A percentile compares a stretch with the other conserved stretches of the same genome.
Conservation (phyloP, 441 rosid species). For the Jatropha multifida region DNA sequence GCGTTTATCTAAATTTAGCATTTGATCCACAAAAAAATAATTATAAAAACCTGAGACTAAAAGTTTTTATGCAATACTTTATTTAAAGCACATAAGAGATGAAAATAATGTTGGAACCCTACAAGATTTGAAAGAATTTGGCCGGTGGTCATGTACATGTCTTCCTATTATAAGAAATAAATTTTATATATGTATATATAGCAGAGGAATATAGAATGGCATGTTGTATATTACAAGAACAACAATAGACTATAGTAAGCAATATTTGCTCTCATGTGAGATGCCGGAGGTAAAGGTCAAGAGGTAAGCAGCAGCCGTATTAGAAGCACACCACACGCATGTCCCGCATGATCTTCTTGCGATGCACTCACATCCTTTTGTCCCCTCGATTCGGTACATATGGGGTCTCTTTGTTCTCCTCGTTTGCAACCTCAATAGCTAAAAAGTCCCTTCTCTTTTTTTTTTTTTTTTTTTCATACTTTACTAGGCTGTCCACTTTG, state of each 20-base stretch:
- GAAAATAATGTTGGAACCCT: background rate
- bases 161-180: background rate
- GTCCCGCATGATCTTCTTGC: constrained; percentile 14
- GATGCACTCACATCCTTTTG: constrained; percentile 30
- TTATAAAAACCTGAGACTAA: no score
- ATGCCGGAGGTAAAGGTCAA: constrained; percentile 16
- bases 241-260: background rate
- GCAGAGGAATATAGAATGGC: background rate
- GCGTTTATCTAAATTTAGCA: no score
- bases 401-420: constrained; percentile 33
- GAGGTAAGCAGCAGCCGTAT: background rate
- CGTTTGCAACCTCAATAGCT: background rate
- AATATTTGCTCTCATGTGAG: constrained; percentile 14
- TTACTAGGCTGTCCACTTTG: constrained; percentile 8
- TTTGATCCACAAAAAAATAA: no score
- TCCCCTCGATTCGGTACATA: constrained; percentile 37
- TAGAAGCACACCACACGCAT: constrained; percentile 17
- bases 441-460: background rate
- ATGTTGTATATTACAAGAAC: background rate
- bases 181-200: background rate
- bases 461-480: background rate
- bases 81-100: no score
- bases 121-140: constrained; percentile 14
- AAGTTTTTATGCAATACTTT: no score
- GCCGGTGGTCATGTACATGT: background rate